phyloP scores from a whole-genome alignment of 495 filamentous ascomycete genomes.

The Bathelium albidoporum region DNA sequence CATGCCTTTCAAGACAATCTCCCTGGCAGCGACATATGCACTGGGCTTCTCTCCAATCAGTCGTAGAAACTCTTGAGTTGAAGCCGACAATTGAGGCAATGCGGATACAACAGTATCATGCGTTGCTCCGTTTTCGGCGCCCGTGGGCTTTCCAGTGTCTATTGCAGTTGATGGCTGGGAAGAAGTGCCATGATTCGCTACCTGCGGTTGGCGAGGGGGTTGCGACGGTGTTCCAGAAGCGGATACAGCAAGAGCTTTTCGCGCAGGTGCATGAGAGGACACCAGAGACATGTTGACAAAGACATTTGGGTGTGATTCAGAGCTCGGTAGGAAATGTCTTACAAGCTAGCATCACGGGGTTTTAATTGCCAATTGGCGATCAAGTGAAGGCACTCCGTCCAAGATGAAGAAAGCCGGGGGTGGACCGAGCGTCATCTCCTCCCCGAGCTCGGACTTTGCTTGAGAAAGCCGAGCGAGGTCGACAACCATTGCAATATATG shows the following conservation, averaged over 20 bases:
- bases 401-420: background rate
- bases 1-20: slow-evolving; percentile 35
- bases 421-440: background rate
- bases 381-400: background rate
- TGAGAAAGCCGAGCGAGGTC: too few species aligned
- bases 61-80: slow-evolving; percentile 23
- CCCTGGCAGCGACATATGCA: slow-evolving; percentile 34
- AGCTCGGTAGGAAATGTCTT: background rate
- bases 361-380: background rate
- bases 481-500: too few species aligned
- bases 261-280: background rate
- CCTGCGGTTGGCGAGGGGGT: background rate
- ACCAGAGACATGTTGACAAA: background rate
- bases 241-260: background rate
- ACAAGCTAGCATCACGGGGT: background rate
- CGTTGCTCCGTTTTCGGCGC: background rate
- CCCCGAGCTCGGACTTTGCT: background rate
- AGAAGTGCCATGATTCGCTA: background rate
- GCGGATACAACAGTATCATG: background rate
- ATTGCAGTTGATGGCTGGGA: background rate
- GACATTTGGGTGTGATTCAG: background rate
- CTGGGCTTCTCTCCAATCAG: slow-evolving; percentile 19
- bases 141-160: background rate
- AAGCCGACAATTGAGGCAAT: slow-evolving; percentile 20
- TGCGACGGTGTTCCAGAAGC: background rate